These are phyloP conservation scores for Gypsophila paniculata DNA, from an alignment of 179 eudicot genomes.

Conservation along the genomic window DNA sequence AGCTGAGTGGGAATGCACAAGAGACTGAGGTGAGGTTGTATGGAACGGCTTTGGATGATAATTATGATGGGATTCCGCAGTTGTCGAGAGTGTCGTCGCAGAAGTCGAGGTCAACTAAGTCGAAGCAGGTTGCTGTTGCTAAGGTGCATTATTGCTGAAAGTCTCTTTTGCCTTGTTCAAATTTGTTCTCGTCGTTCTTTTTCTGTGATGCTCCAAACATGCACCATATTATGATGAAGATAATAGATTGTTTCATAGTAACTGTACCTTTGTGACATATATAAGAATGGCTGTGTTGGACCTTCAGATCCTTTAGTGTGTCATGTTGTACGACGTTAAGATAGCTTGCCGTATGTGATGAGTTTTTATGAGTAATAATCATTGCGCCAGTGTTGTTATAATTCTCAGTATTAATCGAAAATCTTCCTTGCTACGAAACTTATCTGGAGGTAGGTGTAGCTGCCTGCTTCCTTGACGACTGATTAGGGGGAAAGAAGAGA, in stretches of 20 bases:
- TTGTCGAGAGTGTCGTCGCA: constrained; percentile 60
- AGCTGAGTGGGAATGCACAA: constrained; percentile 29
- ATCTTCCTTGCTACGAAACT: neutral
- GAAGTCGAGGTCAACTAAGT: constrained; percentile 65
- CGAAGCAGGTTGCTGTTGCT: constrained; percentile 72
- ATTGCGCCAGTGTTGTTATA: neutral
- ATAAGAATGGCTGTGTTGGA: neutral
- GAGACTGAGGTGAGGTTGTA: constrained; percentile 30
- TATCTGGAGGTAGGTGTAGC: neutral
- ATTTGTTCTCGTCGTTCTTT: neutral
- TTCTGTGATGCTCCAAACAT: neutral
- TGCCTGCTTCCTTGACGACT: neutral
- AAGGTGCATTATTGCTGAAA: constrained; percentile 45
- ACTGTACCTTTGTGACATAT: neutral
- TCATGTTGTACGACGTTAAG: neutral
- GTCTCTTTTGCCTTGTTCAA: neutral
- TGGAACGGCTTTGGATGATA: constrained; percentile 37
- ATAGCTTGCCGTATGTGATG: neutral
- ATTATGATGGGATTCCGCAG: constrained; percentile 76
- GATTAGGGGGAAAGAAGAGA: neutral
- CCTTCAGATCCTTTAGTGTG: neutral
- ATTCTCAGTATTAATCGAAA: neutral
- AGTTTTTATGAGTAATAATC: neutral
- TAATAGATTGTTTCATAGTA: neutral
- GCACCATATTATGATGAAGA: neutral